Evolutionary conservation across 31 red algal species (phyloP), one percentile per base, ranked within the genome.

Genomic region (Endocladia muricata): DNA sequence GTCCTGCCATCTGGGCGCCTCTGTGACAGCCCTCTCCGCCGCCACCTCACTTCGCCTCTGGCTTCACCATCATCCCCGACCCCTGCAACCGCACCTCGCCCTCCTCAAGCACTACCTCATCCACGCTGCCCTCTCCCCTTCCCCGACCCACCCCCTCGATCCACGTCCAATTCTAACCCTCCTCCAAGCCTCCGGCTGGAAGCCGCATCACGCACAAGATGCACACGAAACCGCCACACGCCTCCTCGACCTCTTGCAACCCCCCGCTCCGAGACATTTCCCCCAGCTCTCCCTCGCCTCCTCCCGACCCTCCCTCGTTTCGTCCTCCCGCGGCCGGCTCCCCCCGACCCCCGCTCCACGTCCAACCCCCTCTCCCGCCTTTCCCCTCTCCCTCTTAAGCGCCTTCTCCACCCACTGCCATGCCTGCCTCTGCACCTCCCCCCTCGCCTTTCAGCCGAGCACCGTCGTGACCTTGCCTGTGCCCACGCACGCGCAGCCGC

Each of bases 211-310:
- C 40, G 73, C 83, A 34, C 83, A 87, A 47, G 83, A 87, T 59
- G 69, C 83, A n/a, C 83, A 87, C 66, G 83, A 87, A 43, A 87
- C 72, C 6, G 61, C 78, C 43, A 62, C 51, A 2, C 72, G 83
- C 3, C 33, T 87, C 11, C 38, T 87, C 41, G 83, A 87, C 31
- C 54, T 87, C 19, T 37, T 78, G 5, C n/a, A n/a, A n/a, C n/a
- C n/a, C n/a, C n/a, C n/a, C n/a, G n/a, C n/a, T n/a, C n/a, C n/a
- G n/a, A n/a, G n/a, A n/a, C n/a, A n/a, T n/a, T n/a, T n/a, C n/a
- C n/a, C n/a, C n/a, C n/a, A n/a, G n/a, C n/a, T n/a, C n/a, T n/a
- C n/a, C n/a, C n/a, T n/a, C n/a, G n/a, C n/a, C n/a, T n/a, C n/a
- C n/a, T n/a, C n/a, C n/a, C n/a, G n/a, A n/a, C n/a, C n/a, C n/a